These are phyloP conservation scores for Cokeromyces recurvatus DNA, from an alignment of 371 early-diverging fungal genomes.

Conservation along the genomic window DNA sequence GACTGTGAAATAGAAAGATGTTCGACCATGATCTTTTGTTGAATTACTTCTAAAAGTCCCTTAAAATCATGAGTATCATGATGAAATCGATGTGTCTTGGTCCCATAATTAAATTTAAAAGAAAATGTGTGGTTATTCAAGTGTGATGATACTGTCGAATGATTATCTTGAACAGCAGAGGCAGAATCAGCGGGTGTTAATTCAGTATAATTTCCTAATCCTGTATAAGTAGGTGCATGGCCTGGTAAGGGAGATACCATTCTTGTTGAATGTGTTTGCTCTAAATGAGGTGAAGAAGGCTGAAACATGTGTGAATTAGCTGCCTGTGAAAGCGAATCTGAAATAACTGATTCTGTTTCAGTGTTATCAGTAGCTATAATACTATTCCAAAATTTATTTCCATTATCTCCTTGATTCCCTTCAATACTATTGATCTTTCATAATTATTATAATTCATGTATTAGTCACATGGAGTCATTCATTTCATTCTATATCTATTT, in stretches of 20 bases:
- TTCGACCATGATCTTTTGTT: slow-evolving; percentile 27
- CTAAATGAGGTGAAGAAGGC: slow-evolving; percentile 13
- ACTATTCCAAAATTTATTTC: slow-evolving; percentile 50
- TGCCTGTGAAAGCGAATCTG: slow-evolving; percentile 43
- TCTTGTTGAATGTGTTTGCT: background rate
- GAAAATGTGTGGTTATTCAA: slow-evolving; percentile 41
- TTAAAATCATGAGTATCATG: slow-evolving; percentile 47
- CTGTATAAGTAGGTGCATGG: slow-evolving; percentile 19
- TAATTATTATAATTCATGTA: too few species aligned
- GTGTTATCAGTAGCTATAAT: slow-evolving; percentile 37
- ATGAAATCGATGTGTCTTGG: slow-evolving; percentile 74
- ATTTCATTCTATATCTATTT: background rate
- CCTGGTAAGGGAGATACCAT: slow-evolving; percentile 22
- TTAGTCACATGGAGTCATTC: too few species aligned
- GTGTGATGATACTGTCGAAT: slow-evolving; percentile 21
- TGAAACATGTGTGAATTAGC: slow-evolving; percentile 35
- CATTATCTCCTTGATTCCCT: slow-evolving; percentile 37
- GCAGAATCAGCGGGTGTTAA: slow-evolving; percentile 28
- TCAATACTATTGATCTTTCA: slow-evolving; percentile 34
- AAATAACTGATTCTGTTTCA: slow-evolving; percentile 44
- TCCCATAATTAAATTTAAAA: slow-evolving; percentile 72
- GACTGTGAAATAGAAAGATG: slow-evolving; percentile 24
- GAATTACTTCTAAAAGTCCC: slow-evolving; percentile 44
- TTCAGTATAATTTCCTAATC: slow-evolving; percentile 30
- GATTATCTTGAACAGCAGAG: slow-evolving; percentile 24